phyloP scores from a whole-genome alignment of 257 asterid species.

The Marsdenia floribunda region DNA sequence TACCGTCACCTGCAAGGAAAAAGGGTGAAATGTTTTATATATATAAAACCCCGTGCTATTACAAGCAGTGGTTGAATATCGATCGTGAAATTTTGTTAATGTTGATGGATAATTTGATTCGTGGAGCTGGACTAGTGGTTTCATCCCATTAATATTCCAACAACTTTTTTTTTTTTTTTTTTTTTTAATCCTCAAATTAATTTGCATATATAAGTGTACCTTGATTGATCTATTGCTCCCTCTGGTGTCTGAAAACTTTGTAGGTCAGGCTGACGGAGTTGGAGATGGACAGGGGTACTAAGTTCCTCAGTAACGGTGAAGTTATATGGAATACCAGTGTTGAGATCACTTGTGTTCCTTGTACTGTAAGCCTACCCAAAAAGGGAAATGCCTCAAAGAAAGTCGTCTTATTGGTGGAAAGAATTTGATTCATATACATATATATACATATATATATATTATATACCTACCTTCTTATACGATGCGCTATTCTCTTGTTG shows the following conservation, averaged over 20 bases:
- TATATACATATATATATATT: background rate
- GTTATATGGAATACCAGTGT: slow-evolving; percentile 28
- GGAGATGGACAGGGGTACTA: slow-evolving; percentile 44
- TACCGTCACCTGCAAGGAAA: no score
- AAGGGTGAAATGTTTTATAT: no score
- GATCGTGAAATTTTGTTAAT: no score
- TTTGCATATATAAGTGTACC: slow-evolving; percentile 22
- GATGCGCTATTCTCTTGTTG: slow-evolving; percentile 47
- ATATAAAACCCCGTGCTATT: no score
- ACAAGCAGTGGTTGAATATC: no score
- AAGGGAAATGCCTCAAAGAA: background rate
- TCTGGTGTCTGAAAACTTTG: slow-evolving; percentile 20
- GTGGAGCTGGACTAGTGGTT: no score
- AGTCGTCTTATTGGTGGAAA: background rate
- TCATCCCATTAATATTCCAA: no score
- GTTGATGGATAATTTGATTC: no score
- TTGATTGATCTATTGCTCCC: slow-evolving; percentile 31
- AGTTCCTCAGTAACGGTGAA: slow-evolving; percentile 22
- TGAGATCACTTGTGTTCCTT: slow-evolving; percentile 31
- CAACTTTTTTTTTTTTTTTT: no score
- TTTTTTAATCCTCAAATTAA: background rate
- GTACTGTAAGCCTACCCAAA: slow-evolving; percentile 47
- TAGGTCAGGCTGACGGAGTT: slow-evolving; percentile 50
- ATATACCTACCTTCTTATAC: slow-evolving; percentile 38
- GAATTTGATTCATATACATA: background rate